These are phyloP conservation scores for Sparassis latifolia DNA, from an alignment of 1,284 basidiomycete genomes.

Conservation along the genomic window DNA sequence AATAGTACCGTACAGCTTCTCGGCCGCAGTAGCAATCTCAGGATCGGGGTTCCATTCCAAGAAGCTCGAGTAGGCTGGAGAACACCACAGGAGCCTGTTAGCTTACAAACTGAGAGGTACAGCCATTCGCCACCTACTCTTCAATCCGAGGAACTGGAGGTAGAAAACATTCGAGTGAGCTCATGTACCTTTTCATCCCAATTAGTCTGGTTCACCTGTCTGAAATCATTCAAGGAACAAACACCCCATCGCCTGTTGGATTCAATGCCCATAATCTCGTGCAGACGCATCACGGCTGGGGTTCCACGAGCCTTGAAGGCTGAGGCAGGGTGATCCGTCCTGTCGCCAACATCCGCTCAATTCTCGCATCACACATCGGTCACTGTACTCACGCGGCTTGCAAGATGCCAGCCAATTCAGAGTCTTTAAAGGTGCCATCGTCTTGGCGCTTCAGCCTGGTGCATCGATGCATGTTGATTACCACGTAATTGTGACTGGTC, in stretches of 20 bases:
- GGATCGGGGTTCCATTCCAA: constrained; percentile 79
- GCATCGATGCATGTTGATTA: constrained; percentile 5
- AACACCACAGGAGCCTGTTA: constrained; percentile 1
- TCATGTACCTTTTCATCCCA: neutral
- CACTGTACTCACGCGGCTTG: constrained; percentile 51
- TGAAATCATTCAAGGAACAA: constrained; percentile 83
- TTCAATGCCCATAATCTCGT: constrained; percentile 81
- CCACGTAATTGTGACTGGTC: neutral
- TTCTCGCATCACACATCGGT: too few relatives aligned
- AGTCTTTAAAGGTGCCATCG: constrained; percentile 64
- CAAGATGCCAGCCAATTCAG: constrained; percentile 63
- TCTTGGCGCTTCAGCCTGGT: constrained; percentile 53
- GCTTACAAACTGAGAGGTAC: neutral
- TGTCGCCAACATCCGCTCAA: constrained; percentile 18
- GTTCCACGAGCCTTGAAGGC: constrained; percentile 77
- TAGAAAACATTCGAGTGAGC: neutral
- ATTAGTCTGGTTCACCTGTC: constrained; percentile 38
- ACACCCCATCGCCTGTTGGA: constrained; percentile 76
- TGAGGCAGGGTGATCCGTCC: constrained; percentile 68
- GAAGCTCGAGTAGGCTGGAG: constrained; percentile 51
- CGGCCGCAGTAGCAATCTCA: constrained; percentile 65
- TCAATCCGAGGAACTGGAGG: constrained; percentile 62
- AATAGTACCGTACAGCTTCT: constrained; percentile 72
- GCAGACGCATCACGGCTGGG: constrained; percentile 66
- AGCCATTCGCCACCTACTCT: constrained; percentile 38